Evolutionary conservation across 805 yeast species (phyloP), one percentile per base, ranked within the genome.

Genomic region (Diddensiella santjacobensis): DNA sequence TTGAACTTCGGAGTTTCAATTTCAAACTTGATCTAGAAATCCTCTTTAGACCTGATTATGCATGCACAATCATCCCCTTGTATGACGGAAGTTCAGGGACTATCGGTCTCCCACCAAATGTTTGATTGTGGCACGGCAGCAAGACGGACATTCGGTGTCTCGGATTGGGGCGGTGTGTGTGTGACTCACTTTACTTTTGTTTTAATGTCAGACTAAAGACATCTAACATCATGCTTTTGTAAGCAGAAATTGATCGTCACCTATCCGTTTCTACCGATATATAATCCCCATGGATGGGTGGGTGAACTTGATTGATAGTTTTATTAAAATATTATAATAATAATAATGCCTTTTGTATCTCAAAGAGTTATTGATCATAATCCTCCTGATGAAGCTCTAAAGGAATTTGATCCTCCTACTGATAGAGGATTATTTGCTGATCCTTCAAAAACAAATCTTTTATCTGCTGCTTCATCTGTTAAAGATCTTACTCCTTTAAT

Each of bases 401-500:
- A 46, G 18, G 45, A 46, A 22, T 41, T 46, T 35, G 45, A 41
- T n/a, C 49, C 49, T 18, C 49, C 49, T 5, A 29, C 23, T 26
- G 49, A 46, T 30, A 20, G 49, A 29, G 49, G 38, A 4, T 23
- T 46, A n/a, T 46, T 22, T 46, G 49, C 49, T 4, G 49, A 46
- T 31, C 46, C 46, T 4, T n/a, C 18, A 17, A 48, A 48, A 37
- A 29, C 23, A 15, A 22, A 26, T 13, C 45, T 48, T 4, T 33
- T 48, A n/a, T 22, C 37, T 18, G 49, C 52, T 3, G 52, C 49
- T 2, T 42, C 39, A 3, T 49, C 20, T 8, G 42, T 42, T 17
- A 38, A 19, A 17, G 45, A 48, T 6, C 53, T 83, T 23, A 77
- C 85, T 1, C 90, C 91, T 40, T 81, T 78, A 58, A 68, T 84